phyloP scores from a whole-genome alignment of 2,329 filamentous ascomycete species.

The Colletotrichum musicola region DNA sequence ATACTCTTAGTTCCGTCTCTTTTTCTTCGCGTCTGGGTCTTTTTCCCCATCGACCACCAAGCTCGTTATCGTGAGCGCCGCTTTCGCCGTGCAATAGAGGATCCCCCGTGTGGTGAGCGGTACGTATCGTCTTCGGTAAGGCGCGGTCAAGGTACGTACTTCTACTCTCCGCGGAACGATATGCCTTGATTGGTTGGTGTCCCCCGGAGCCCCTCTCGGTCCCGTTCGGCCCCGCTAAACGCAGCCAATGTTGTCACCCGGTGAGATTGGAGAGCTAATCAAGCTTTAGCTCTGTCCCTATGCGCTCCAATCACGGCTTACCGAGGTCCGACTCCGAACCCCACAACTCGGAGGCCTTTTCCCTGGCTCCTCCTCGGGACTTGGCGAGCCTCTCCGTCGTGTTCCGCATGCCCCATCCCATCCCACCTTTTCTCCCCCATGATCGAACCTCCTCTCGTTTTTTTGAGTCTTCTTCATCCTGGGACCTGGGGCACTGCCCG shows the following conservation, averaged over 20 bases:
- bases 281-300: conserved; percentile 14
- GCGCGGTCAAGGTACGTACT: conserved; percentile 1
- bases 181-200: not conserved
- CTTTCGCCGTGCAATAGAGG: not conserved
- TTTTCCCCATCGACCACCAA: not conserved
- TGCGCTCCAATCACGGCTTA: conserved; percentile 33
- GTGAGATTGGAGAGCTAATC: conserved; percentile 20
- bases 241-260: conserved; percentile 24
- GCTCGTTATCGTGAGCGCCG: not conserved
- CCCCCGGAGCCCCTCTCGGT: not conserved
- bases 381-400: conserved; percentile 12
- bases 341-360: not conserved
- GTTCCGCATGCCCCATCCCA: conserved; percentile 5
- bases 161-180: no score
- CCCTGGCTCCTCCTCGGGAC: conserved; percentile 14
- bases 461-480: not conserved
- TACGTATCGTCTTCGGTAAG: not conserved
- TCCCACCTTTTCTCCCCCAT: not conserved
- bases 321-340: not conserved
- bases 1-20: not conserved
- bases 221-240: not conserved
- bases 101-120: not conserved
- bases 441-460: no score
- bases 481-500: not conserved
- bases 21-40: not conserved